Base-by-base conservation (phyloP, 257 asterid species). In the Datura wrightii region DNA sequence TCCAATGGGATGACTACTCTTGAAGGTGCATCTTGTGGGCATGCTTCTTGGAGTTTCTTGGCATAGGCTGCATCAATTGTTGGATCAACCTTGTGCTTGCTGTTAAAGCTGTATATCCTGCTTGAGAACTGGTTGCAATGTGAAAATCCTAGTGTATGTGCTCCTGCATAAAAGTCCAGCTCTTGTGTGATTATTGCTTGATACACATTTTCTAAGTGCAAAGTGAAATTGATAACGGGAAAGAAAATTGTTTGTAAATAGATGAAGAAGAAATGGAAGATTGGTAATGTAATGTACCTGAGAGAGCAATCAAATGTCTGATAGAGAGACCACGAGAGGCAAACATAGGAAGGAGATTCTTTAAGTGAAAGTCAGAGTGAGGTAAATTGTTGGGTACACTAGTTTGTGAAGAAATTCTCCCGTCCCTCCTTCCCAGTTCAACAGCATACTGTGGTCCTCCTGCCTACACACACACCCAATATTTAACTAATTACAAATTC, bases 351-450 rank as follows among this genome's bases (percentile, higher is more conserved):
- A 13, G 87, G 48, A 95, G 97, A 78, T 90, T 91, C 87, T 93
- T 83, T 10, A 93, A 59, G 44, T 59, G 88, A 19, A 55, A 87
- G 56, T 84, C 89, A 14, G 98, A 93, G 4, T 90, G 87, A 18
- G 98, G 98, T 44, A 95, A 92, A 1, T 67, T 87, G 36, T 79
- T 88, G 65, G 91, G 97, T 6, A 95, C 98, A 41, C 97, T 90
- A 11, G 90, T 89, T 0, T 10, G 79, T 2, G 93, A 90, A 0
- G 98, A 95, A 48, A 87, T 62, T 85, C 90, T 89, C 62, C 98
- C 98, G 36, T 95, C 98, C 82, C 92, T 92, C 58, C 97, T 84
- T 79, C 98, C 98, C 84, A 95, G 65, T 85, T 95, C 98, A 34
- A 95, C 98, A 13, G 8, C 80, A 62, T 93, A 95, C 42, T 31